Conservation (phyloP, 1,284 basidiomycete species). For the Paramarasmius palmivorus region DNA sequence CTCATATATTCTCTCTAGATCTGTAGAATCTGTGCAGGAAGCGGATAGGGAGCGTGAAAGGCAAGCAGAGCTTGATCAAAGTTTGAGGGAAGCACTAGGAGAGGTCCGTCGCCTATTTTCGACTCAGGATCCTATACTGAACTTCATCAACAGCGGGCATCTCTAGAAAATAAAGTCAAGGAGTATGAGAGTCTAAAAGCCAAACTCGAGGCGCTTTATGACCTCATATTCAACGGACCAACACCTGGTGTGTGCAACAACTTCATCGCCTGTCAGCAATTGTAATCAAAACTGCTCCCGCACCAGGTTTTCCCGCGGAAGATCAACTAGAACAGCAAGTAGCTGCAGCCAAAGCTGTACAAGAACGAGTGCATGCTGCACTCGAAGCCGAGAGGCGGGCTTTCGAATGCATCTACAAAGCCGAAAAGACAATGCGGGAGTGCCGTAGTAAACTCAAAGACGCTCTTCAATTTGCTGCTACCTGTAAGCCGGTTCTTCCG, state of each 20-base stretch:
- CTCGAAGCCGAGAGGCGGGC: conserved; percentile 10
- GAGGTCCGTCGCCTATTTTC: conserved; percentile 6
- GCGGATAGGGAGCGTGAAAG: conserved; percentile 10
- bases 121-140: background rate
- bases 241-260: conserved; percentile 7
- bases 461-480: conserved; percentile 13
- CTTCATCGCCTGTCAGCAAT: background rate
- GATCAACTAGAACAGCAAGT: conserved; percentile 14
- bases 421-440: conserved; percentile 10
- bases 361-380: conserved; percentile 7
- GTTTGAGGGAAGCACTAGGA: conserved; percentile 1
- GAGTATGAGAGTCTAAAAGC: conserved; percentile 10
- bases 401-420: conserved; percentile 5
- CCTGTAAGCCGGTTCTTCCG: conserved; percentile 2
- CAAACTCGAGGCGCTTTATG: conserved; percentile 13
- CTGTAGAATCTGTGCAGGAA: conserved; percentile 9
- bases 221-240: conserved; percentile 14
- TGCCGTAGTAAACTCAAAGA: conserved; percentile 13
- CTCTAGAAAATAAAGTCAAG: conserved; percentile 1
- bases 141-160: conserved; percentile 1
- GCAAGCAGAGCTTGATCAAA: conserved; percentile 5
- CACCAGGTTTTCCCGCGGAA: conserved; percentile 13
- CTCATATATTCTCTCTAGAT: background rate
- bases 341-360: conserved; percentile 7
- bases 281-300: background rate